A percentile compares a stretch with the other conserved stretches of the same genome.
Evolutionary conservation across 495 filamentous ascomycete genomes (phyloP).

Genomic region (Lophium mytilinum): DNA sequence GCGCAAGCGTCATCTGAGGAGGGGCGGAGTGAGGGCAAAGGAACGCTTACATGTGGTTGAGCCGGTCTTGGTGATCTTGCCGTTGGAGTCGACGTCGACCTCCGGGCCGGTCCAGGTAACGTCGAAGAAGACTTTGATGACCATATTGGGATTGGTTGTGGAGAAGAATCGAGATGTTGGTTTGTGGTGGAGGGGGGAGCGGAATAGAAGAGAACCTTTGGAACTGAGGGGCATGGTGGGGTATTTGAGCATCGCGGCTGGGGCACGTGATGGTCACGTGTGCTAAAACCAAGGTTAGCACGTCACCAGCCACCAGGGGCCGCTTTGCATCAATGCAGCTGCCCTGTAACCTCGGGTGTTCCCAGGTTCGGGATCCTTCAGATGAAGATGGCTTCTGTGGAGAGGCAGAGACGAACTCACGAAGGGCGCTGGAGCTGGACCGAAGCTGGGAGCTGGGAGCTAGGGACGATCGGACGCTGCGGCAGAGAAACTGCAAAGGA

Average conservation of each 20-base stretch:
- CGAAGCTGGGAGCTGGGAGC: too few relatives aligned
- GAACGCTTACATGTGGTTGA: slow-evolving; percentile 52
- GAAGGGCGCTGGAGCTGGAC: too few relatives aligned
- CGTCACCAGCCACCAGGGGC: too few relatives aligned
- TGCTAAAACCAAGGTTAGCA: too few relatives aligned
- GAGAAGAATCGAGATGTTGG: slow-evolving; percentile 50
- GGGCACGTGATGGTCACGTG: neutral
- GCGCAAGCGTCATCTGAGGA: neutral
- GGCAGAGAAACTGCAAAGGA: too few relatives aligned
- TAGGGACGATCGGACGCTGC: too few relatives aligned
- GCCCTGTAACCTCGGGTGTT: too few relatives aligned
- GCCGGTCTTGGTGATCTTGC: slow-evolving; percentile 43
- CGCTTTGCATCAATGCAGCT: too few relatives aligned
- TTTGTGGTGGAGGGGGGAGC: slow-evolving; percentile 26
- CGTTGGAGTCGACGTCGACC: slow-evolving; percentile 40
- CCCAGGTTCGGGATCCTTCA: too few relatives aligned
- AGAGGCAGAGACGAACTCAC: too few relatives aligned
- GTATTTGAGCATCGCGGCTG: slow-evolving; percentile 1
- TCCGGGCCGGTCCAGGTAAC: slow-evolving; percentile 60
- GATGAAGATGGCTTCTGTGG: too few relatives aligned
- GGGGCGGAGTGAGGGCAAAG: neutral
- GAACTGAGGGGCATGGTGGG: slow-evolving; percentile 21
- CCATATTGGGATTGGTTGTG: slow-evolving; percentile 57
- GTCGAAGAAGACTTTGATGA: slow-evolving; percentile 60
- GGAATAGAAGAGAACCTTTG: slow-evolving; percentile 18